Base-by-base conservation (phyloP, 2,329 filamentous ascomycete genomes). In the Penicillium griseofulvum region DNA sequence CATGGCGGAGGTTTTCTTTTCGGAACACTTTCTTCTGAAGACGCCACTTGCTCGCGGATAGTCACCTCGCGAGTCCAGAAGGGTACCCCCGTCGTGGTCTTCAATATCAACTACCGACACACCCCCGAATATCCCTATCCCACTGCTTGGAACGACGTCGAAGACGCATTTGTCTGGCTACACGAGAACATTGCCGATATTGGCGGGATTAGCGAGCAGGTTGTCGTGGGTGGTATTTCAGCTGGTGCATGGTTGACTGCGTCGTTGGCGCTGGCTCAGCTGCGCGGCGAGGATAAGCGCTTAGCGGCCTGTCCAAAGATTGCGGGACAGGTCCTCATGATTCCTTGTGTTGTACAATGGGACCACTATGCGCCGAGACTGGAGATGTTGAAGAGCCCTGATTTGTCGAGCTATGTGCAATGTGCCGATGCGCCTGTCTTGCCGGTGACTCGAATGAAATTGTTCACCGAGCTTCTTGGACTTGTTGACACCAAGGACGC, bases 51-150 rank as follows among this genome's bases (percentile, higher is more conserved):
- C 58, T 68, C 78, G 0, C 72, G 74, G 0, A 76, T 83, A 10
- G 79, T 81, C 0, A 64, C 76, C 12, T 52, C 58, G 0, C 60
- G 68, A 4, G 45, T 55, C 1, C 72, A 59, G 2, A 58, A 62
- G 5, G 48, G 31, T 17, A 50, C 50, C 1, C 68, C 66, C 4
- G 45, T 79, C 2, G 68, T 80, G 0, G 81, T 85, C 0, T 61
- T 85, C 1, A 82, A 83, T 39, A 71, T 85, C 12, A 82, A 83
- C 59, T 86, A 86, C 64, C 78, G 84, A 0, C 83, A 86, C 61
- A 83, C 82, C 0, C 83, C 83, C 0, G 79, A 85, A 49, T 69
- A 77, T 57, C 61, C 55, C 0, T 85, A 80, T 54, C 84, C 83
- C 0, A 79, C 75, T 0, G 75, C 78, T 0, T 83, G 78, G 78